A percentile compares a stretch with the other conserved stretches of the same genome.
Evolutionary conservation across 495 filamentous ascomycete genomes (phyloP).

Genomic region (Neurospora hispaniola): DNA sequence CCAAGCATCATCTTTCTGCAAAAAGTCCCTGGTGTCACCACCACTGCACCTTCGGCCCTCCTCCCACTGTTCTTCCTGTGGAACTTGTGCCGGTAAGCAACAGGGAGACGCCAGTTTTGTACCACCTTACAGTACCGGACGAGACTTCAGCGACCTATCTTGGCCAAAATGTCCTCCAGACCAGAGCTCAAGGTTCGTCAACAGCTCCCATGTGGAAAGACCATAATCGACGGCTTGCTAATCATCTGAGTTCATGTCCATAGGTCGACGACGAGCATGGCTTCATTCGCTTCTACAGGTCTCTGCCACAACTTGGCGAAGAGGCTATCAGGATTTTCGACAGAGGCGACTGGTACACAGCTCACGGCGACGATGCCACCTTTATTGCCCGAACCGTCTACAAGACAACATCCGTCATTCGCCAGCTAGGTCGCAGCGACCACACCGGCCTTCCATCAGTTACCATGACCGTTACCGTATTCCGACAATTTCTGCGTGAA

Average conservation of each 20-base stretch:
- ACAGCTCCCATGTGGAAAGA: neutral
- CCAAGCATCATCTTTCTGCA: neutral
- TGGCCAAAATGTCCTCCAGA: constrained; percentile 65
- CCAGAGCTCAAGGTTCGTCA: constrained; percentile 76
- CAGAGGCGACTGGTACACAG: constrained; percentile 88
- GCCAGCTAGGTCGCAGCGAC: constrained; percentile 75
- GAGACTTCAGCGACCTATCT: neutral
- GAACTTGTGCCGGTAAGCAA: neutral
- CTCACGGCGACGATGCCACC: constrained; percentile 82
- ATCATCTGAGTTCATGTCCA: neutral
- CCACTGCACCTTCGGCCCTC: neutral
- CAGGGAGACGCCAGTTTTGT: neutral
- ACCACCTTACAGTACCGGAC: neutral
- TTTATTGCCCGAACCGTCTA: constrained; percentile 94
- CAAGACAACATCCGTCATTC: constrained; percentile 91
- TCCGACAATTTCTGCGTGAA: constrained; percentile 90
- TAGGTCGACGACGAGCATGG: constrained; percentile 93
- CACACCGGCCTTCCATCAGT: constrained; percentile 80
- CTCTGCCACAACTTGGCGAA: constrained; percentile 52
- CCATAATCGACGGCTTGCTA: constrained; percentile 1
- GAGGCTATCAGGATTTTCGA: constrained; percentile 87
- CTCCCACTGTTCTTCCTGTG: neutral
- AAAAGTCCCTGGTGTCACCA: neutral
- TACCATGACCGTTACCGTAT: constrained; percentile 86
- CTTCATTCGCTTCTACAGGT: constrained; percentile 91